phyloP scores from a whole-genome alignment of 495 filamentous ascomycete species.

The Xylaria venustula region DNA sequence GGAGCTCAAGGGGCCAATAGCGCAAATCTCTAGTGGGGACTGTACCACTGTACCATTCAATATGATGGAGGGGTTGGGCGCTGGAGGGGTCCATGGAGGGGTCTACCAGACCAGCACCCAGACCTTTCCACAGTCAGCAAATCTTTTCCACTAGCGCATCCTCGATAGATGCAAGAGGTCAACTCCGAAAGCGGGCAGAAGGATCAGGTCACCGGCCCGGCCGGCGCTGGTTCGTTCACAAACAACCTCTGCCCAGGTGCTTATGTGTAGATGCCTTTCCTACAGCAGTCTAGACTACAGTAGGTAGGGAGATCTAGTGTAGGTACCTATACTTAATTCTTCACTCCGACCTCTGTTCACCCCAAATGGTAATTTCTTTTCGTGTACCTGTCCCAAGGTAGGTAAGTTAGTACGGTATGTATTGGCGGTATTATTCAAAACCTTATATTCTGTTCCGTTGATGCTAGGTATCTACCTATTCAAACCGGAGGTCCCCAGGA shows the following conservation, averaged over 20 bases:
- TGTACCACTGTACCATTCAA: not conserved
- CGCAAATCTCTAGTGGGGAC: constrained; percentile 5
- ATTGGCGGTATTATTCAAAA: no score
- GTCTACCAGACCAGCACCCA: not conserved
- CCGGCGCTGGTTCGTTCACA: not conserved
- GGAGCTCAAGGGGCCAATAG: constrained; percentile 21
- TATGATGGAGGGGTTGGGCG: constrained; percentile 1
- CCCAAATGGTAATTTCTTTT: no score
- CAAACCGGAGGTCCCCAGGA: no score
- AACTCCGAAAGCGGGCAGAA: constrained; percentile 34
- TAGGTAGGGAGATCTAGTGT: no score
- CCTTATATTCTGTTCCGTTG: no score
- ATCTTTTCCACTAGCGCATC: constrained; percentile 11
- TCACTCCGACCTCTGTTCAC: no score
- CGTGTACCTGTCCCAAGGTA: no score
- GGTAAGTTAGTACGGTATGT: no score
- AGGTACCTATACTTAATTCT: no score
- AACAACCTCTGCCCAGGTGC: not conserved
- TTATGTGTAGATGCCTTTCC: no score
- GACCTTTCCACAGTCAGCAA: constrained; percentile 12
- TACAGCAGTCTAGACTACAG: no score
- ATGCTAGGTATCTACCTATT: no score
- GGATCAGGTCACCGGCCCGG: constrained; percentile 2
- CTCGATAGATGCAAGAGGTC: constrained; percentile 7
- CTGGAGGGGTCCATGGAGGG: not conserved